These are phyloP conservation scores for Phellinidium pouzarii DNA, from an alignment of 1,284 basidiomycete genomes.

Conservation along the genomic window DNA sequence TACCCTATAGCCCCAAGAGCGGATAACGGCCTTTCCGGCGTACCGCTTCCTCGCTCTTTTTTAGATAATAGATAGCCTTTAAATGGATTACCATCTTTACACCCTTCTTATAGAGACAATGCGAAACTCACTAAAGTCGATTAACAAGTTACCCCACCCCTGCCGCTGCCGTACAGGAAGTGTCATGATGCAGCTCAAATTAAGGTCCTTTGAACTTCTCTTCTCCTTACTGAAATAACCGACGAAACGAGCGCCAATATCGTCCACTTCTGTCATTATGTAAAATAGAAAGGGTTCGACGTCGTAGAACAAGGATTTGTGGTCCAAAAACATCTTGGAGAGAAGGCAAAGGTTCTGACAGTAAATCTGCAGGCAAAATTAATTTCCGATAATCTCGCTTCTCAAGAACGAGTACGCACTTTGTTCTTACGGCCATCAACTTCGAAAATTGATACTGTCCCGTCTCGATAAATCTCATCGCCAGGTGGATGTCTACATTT, in stretches of 20 bases:
- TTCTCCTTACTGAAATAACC: conserved; percentile 99
- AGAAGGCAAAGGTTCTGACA: conserved; percentile 99
- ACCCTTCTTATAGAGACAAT: conserved; percentile 8
- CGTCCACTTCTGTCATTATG: conserved; percentile 91
- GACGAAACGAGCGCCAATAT: conserved; percentile 87
- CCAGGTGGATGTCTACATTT: conserved; percentile 93
- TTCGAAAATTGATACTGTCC: conserved; percentile 87
- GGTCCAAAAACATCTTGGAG: conserved; percentile 99
- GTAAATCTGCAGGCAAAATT: conserved; percentile 63
- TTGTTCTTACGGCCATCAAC: conserved; percentile 98
- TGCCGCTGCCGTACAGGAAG: conserved; percentile 90
- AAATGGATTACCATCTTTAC: conserved; percentile 8
- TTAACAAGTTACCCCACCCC: conserved; percentile 92
- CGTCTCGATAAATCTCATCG: conserved; percentile 96
- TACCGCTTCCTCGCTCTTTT: conserved; percentile 84
- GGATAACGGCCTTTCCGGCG: conserved; percentile 91
- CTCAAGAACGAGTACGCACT: conserved; percentile 32
- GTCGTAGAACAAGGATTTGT: conserved; percentile 99
- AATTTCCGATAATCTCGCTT: conserved; percentile 3
- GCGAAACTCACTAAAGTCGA: conserved; percentile 84
- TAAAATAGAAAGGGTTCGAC: conserved; percentile 99
- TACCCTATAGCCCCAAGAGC: conserved; percentile 88
- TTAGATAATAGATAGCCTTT: conserved; percentile 93
- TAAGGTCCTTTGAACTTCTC: conserved; percentile 90
- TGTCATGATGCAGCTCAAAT: conserved; percentile 99